Evolutionary conservation across 306 rosid species (phyloP), one percentile per base, ranked within the genome.

Genomic region (Elaeagnus macrophylla): DNA sequence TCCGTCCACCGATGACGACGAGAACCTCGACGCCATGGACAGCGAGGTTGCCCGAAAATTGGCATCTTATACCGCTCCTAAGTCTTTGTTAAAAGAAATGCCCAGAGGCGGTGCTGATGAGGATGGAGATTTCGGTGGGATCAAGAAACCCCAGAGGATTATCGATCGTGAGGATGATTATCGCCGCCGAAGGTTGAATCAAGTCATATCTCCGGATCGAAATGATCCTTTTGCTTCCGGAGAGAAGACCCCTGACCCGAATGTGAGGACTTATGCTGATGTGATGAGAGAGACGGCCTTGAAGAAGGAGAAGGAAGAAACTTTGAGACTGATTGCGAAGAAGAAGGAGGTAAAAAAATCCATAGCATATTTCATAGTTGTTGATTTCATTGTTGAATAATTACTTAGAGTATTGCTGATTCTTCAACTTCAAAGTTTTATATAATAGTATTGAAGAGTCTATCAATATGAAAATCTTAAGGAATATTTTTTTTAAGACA

Each of bases 171-270:
- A 83, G 65, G 93, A 80, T 49, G 77, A 77, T 49, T 83, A 83
- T 12, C 51, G 93, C 10, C 64, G 55, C 57, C 65, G 87, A 68
- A 72, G 93, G 60, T 62, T 83, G 67, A 73, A 80, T 39, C 69
- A 72, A 42, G 62, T 78, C 12, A 72, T 83, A 13, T 83, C 93
- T 13, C 93, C 93, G 15, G 87, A 83, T 37, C 67, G 93, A 8
- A 79, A 77, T 10, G 93, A 83, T 45, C 60, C 93, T 0, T 83
- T 83, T 17, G 75, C 84, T 1, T 73, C 84, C 1, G 93, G 93
- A 4, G 93, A 83, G 79, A 80, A 80, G 73, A 83, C 93, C 0
- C 87, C 93, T 1, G 87, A 83, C 67, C 68, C 93, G 0, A 61
- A 72, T 0, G 78, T 75, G 39, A 75, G 93, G 75, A 83, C 87